These are phyloP conservation scores for Emericellopsis atlantica DNA, from an alignment of 2,329 filamentous ascomycete genomes.

Conservation along the genomic window DNA sequence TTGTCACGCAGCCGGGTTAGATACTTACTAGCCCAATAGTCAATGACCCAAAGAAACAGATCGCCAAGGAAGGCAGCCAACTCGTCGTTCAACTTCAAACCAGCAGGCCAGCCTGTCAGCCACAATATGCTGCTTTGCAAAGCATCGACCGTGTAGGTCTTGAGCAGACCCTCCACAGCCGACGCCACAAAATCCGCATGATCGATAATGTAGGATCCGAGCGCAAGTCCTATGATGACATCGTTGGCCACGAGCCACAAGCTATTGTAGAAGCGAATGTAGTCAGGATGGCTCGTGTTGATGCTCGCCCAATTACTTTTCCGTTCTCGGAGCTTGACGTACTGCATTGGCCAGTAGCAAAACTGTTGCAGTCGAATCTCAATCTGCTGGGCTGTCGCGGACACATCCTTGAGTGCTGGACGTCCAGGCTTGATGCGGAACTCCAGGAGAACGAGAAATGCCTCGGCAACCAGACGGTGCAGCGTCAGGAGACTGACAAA, in stretches of 20 bases:
- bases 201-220: constrained; percentile 95
- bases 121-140: constrained; percentile 82
- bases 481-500: constrained; percentile 72
- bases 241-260: constrained; percentile 98
- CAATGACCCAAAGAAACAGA: constrained; percentile 95
- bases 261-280: constrained; percentile 98
- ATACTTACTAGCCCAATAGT: constrained; percentile 78
- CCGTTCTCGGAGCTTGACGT: constrained; percentile 76
- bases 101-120: constrained; percentile 93
- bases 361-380: constrained; percentile 96
- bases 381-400: constrained; percentile 91
- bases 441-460: constrained; percentile 67
- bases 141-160: constrained; percentile 76
- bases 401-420: constrained; percentile 86
- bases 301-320: constrained; percentile 94
- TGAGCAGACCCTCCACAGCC: constrained; percentile 64
- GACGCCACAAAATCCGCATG: constrained; percentile 76
- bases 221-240: constrained; percentile 92
- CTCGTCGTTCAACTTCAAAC: constrained; percentile 89
- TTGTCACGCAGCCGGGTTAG: not conserved
- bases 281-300: constrained; percentile 89
- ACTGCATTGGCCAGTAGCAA: constrained; percentile 98
- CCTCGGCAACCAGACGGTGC: constrained; percentile 71
- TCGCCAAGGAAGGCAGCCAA: constrained; percentile 89
- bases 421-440: constrained; percentile 69